Evolutionary conservation across 768 basidiomycete genomes (phyloP).

Genomic region (Boletus huronensis): DNA sequence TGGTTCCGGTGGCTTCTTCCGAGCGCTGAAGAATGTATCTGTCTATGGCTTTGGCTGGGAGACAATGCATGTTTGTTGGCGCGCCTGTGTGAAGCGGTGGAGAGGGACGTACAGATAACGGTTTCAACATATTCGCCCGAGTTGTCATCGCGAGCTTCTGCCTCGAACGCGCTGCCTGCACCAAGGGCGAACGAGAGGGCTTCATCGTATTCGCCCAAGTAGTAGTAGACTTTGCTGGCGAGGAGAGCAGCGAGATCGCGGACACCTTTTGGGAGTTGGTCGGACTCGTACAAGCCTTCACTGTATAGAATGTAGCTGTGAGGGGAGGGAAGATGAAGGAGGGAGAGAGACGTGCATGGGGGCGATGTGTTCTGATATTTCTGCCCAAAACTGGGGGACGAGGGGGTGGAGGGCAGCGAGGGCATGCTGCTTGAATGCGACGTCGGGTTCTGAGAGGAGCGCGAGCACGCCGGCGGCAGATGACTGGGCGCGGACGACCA

Average conservation of each 20-base stretch:
- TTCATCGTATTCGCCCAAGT: slow-evolving; percentile 92
- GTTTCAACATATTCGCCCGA: slow-evolving; percentile 92
- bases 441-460: slow-evolving; percentile 84
- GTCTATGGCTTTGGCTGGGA: slow-evolving; percentile 91
- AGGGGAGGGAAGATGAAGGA: slow-evolving; percentile 5
- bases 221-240: slow-evolving; percentile 98
- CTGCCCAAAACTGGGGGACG: slow-evolving; percentile 96
- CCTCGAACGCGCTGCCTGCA: slow-evolving; percentile 83
- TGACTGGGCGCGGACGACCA: slow-evolving; percentile 73
- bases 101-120: slow-evolving; percentile 74
- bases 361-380: slow-evolving; percentile 93
- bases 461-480: slow-evolving; percentile 90
- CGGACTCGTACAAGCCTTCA: slow-evolving; percentile 85
- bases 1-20: slow-evolving; percentile 50
- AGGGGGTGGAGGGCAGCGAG: slow-evolving; percentile 77
- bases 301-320: slow-evolving; percentile 39
- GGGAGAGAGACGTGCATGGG: slow-evolving; percentile 62
- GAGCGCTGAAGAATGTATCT: slow-evolving; percentile 74
- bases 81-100: not conserved
- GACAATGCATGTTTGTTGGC: not conserved
- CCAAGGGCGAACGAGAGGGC: slow-evolving; percentile 93
- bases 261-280: slow-evolving; percentile 67
- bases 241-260: slow-evolving; percentile 85
- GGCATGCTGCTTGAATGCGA: slow-evolving; percentile 87
- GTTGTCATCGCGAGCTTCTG: slow-evolving; percentile 56